These are phyloP conservation scores for Rossbeevera mucosa DNA, from an alignment of 768 basidiomycete species.

Conservation along the genomic window DNA sequence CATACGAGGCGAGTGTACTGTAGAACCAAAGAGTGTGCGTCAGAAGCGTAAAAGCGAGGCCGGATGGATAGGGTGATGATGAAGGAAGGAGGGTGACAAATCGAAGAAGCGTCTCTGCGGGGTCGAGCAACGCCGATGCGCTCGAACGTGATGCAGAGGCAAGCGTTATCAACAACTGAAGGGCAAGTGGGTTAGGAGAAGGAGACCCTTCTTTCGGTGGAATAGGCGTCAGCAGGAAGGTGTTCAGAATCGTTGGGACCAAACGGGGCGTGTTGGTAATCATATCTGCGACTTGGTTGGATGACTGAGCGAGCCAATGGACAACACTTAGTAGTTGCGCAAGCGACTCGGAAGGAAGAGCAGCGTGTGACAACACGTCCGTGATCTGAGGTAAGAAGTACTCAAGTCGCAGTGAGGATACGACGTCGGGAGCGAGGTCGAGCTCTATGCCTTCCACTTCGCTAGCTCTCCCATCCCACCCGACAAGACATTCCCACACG, in stretches of 20 bases:
- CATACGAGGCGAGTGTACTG: constrained; percentile 65
- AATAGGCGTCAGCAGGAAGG: constrained; percentile 55
- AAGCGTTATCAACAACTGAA: constrained; percentile 55
- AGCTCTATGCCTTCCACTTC: constrained; percentile 44
- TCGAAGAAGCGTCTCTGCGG: constrained; percentile 64
- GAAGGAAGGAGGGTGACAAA: constrained; percentile 61
- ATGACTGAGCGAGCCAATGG: constrained; percentile 58
- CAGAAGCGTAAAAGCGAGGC: constrained; percentile 45
- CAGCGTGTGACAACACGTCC: constrained; percentile 35
- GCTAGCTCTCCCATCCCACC: constrained; percentile 44
- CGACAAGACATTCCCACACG: constrained; percentile 68
- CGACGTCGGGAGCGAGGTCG: constrained; percentile 13
- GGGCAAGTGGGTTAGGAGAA: constrained; percentile 43
- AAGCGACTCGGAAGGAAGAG: constrained; percentile 45
- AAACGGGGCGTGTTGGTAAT: constrained; percentile 53
- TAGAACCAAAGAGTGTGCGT: constrained; percentile 60
- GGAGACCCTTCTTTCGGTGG: constrained; percentile 32
- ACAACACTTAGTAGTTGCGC: constrained; percentile 55
- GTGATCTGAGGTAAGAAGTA: constrained; percentile 51
- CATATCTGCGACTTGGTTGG: constrained; percentile 44
- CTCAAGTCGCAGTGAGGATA: constrained; percentile 30
- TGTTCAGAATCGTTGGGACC: constrained; percentile 45
- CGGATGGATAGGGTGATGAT: constrained; percentile 34
- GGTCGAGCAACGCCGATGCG: constrained; percentile 52
- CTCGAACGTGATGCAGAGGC: constrained; percentile 63